Percentiles rank a stretch among this genome's conserved stretches.
Conservation (phyloP, 192 early-diverging fungal species). For the Funneliformis mosseae region DNA sequence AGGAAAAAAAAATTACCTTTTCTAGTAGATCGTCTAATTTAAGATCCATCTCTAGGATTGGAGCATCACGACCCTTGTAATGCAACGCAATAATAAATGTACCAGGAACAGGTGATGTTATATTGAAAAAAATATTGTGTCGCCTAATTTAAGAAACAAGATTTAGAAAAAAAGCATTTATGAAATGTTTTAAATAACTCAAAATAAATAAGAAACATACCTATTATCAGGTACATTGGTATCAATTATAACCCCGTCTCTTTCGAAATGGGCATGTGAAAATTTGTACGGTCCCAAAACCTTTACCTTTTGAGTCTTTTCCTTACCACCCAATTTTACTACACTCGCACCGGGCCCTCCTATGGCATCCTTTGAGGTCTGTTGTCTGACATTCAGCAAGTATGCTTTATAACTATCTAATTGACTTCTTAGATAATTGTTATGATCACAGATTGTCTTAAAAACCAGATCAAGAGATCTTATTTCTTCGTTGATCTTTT, state of each 20-base stretch:
- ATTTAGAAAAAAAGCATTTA: neutral
- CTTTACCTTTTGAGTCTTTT: slow-evolving; percentile 47
- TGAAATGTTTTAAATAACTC: neutral
- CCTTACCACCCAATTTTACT: slow-evolving; percentile 61
- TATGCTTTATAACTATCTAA: slow-evolving; percentile 95
- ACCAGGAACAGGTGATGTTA: slow-evolving; percentile 83
- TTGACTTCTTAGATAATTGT: slow-evolving; percentile 87
- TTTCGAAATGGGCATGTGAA: slow-evolving; percentile 83
- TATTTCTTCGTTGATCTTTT: slow-evolving; percentile 85
- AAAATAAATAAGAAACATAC: slow-evolving; percentile 39
- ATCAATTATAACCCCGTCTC: slow-evolving; percentile 87
- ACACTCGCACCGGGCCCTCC: slow-evolving; percentile 44
- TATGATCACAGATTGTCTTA: slow-evolving; percentile 93
- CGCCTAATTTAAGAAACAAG: slow-evolving; percentile 45
- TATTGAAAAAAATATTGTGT: slow-evolving; percentile 87
- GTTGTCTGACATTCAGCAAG: slow-evolving; percentile 88
- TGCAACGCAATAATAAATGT: slow-evolving; percentile 89
- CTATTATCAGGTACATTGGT: slow-evolving; percentile 90
- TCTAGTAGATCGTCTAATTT: slow-evolving; percentile 82
- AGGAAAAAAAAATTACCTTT: slow-evolving; percentile 50
- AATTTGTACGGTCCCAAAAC: slow-evolving; percentile 79
- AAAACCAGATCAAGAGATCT: slow-evolving; percentile 77
- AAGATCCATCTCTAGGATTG: slow-evolving; percentile 95
- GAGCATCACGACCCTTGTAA: slow-evolving; percentile 89
- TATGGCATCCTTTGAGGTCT: slow-evolving; percentile 56